Evolutionary conservation across 306 rosid genomes (phyloP), one percentile per base, ranked within the genome.

Genomic region (Rosa chinensis): DNA sequence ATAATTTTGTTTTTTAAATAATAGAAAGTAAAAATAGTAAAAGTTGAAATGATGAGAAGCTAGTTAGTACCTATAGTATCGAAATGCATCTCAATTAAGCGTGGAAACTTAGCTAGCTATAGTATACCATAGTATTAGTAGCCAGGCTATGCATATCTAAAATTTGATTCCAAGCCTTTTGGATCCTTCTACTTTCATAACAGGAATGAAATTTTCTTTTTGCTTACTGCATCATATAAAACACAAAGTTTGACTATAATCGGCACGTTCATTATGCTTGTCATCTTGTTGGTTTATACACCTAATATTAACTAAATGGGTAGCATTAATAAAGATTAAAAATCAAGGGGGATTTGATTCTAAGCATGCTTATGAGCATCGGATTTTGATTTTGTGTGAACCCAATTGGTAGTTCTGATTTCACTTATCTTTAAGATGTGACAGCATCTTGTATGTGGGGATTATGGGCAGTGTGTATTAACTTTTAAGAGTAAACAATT

Each of bases 401-500:
- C 18, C 16, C 37, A 23, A 71, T 79, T 83, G 79, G 78, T 70
- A 14, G 63, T 66, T 49, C 8, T 13, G 67, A 63, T 50, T 56
- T 75, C 76, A 70, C 69, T 63, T 61, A 76, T 84, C 69, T 71
- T 23, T 75, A 23, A 44, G 81, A 80, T 76, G 76, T 69, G 84
- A 76, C 79, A 76, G 81, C 74, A 73, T 80, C 87, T 80, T 55
- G 25, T 80, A 75, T 25, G 82, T 66, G 87, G 83, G 53, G 78
- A 71, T 63, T 52, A 79, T 76, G 79, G 66, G 71, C 72, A 11
- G 81, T 66, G 58, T 58, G 75, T 72, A 49, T 71, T 48, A 70
- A 72, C 66, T 45, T 64, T 56, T 44, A 68, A 4, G 73, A 44
- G 40, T 49, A 13, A 70, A 74, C 23, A 76, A 37, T 17, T 70